Base-by-base conservation (phyloP, 2,329 filamentous ascomycete species). In the Amylocarpus encephaloides region DNA sequence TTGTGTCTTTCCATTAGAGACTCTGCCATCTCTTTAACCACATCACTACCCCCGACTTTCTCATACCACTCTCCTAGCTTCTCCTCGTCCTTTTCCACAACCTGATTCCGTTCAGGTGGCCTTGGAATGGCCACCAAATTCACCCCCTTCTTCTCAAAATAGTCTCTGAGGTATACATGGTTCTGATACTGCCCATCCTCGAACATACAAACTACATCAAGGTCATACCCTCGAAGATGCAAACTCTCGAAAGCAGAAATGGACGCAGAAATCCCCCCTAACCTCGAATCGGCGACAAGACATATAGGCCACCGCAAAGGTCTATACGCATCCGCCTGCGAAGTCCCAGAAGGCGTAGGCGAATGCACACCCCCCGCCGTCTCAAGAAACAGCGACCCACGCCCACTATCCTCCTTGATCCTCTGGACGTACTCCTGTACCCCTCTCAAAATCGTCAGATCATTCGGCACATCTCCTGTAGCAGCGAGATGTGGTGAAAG, bases 311-410 rank as follows among this genome's bases (percentile, higher is more conserved):
- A 68, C n/a, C 88, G 76, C 1, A 94, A 68, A 0, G 86, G 82
- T 16, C 83, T 73, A 63, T 91, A 93, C 1, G 91, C 69, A 61
- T 94, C 88, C 2, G 83, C 87, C 63, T 94, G 88, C 0, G 85
- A 81, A 1, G 76, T 85, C 9, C 87, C 86, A 33, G 85, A 87
- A 1, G 88, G 88, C 0, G 79, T 79, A 0, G 88, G 88, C 0
- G 87, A 92, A 54, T 92, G 82, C 0, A 92, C 85, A 1, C 88
- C 88, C 1, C 88, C 88, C 1, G 88, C 88, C 1, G 88, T 93
- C 65, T 94, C 88, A 41, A 93, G 72, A 42, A 94, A 75, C 1
- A 86, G 70, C 67, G 83, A 80, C n/a, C 78, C 78, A 41, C 70
- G 65, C 4, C 69, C 68, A 2, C 59, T 58, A 16, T 64, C 72